A percentile compares a stretch with the other conserved stretches of the same genome.
These are phyloP conservation scores for Calcarisporium arbuscula DNA, from an alignment of 2,329 filamentous ascomycete species.

Conservation along the genomic window DNA sequence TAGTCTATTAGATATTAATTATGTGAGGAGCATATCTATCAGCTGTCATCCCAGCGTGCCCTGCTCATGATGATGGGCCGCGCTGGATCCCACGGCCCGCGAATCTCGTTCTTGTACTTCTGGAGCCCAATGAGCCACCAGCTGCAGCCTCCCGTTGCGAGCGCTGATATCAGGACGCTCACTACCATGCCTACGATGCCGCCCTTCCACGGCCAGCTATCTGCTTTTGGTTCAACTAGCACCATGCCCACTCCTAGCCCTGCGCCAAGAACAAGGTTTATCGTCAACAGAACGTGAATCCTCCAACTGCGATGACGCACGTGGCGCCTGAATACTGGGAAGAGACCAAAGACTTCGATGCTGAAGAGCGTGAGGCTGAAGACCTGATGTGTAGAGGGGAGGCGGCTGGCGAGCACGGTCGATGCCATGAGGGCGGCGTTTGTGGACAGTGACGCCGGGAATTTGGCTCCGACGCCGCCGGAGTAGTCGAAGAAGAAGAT, in stretches of 20 bases:
- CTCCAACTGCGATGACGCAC: conserved; percentile 74
- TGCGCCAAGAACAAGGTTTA: conserved; percentile 70
- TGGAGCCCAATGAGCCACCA: conserved; percentile 98
- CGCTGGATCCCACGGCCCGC: conserved; percentile 95
- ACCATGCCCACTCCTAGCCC: conserved; percentile 69
- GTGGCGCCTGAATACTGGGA: conserved; percentile 93
- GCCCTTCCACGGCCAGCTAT: conserved; percentile 43
- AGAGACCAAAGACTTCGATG: conserved; percentile 94
- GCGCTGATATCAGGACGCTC: conserved; percentile 64
- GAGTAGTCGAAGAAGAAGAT: conserved; percentile 98
- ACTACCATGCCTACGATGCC: conserved; percentile 67
- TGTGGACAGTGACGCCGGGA: conserved; percentile 74
- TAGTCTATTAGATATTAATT: conserved; percentile 10
- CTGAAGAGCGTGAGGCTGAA: conserved; percentile 93
- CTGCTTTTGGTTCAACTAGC: conserved; percentile 37
- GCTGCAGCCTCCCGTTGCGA: conserved; percentile 87
- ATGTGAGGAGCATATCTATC: no score
- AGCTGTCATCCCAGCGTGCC: conserved; percentile 41
- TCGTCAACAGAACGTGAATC: conserved; percentile 72
- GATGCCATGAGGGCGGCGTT: conserved; percentile 96
- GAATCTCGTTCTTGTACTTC: conserved; percentile 98
- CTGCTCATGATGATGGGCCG: conserved; percentile 75
- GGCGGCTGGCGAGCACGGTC: conserved; percentile 82
- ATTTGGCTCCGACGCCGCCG: conserved; percentile 55
- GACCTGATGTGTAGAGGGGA: conserved; percentile 87